Base-by-base conservation (phyloP, 768 basidiomycete species). In the Tylopilus sp. region DNA sequence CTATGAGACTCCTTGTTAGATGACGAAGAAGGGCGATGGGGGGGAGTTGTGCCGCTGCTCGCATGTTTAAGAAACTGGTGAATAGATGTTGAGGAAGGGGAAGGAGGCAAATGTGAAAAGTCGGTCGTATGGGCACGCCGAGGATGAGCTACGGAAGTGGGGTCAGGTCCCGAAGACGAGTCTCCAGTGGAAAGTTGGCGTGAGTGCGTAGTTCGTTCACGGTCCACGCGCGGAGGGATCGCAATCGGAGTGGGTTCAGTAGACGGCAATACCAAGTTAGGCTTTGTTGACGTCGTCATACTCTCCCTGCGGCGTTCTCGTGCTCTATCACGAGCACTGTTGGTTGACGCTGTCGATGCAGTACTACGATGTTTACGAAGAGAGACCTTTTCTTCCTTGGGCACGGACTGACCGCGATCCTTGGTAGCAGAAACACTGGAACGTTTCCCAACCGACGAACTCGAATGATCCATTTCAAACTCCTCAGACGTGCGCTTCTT, bases 21-120 rank as follows among this genome's bases (percentile, higher is more conserved):
- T 20, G 73, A 59, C 60, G 73, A 59, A 60, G 57, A 57, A 12
- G 69, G 66, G 13, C 55, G 67, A 41, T 67, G 65, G 1, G 70
- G 69, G 1, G 75, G 65, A 15, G 70, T 59, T 22, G 72, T 67
- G 8, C 71, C 69, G 33, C 66, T 73, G 39, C 74, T 68, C 4
- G 79, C 70, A 50, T 85, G 80, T 48, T 81, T 79, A 52, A 92
- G 71, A 61, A 94, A 84, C 57, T 91, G 88, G 52, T 91, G 86
- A 50, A 94, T 92, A 6, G 89, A 89, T 6, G 88, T 84, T n/a
- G 90, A 83, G 2, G 92, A 91, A 18, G 92, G 92, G 13, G 92
- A 94, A 13, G 94, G 90, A 12, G 92, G 92, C 4, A 95, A 76
- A 63, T 91, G 90, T 1, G 93, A 91, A 69, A 91, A 93, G 67